Conservation (phyloP, 75 land plant species). For the Sequoiadendron giganteum region DNA sequence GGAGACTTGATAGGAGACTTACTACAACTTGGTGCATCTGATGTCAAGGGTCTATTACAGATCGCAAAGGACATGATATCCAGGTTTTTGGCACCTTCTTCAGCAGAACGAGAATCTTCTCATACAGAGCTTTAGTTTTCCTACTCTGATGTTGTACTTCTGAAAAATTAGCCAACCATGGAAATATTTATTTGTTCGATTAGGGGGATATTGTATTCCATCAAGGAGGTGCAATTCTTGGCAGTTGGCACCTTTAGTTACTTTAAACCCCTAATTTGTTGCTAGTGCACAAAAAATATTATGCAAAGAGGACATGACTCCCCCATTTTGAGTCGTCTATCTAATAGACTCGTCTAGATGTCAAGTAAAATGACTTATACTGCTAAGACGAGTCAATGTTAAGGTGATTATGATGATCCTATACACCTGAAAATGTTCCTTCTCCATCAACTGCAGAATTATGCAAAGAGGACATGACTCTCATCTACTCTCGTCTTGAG, state of each 20-base stretch:
- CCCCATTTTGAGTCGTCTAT: too few species aligned
- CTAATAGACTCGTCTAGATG: too few species aligned
- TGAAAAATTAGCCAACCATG: neutral
- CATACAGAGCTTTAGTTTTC: neutral
- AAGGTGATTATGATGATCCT: too few species aligned
- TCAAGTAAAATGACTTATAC: too few species aligned
- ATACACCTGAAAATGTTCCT: too few species aligned
- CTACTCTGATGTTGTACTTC: neutral
- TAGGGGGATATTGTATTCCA: neutral
- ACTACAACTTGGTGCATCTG: slow-evolving; percentile 44
- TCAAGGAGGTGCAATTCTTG: neutral
- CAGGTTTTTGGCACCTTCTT: neutral
- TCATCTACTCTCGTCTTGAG: neutral
- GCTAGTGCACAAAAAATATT: neutral
- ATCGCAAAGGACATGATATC: slow-evolving; percentile 39
- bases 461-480: neutral
- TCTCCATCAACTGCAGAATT: neutral
- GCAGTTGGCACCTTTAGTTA: too few species aligned
- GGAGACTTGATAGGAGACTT: slow-evolving; percentile 60
- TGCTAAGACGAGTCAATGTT: too few species aligned
- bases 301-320: neutral
- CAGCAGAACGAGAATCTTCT: neutral
- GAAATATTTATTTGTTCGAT: neutral
- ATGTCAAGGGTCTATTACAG: slow-evolving; percentile 54
- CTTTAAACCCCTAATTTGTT: neutral